A percentile compares a stretch with the other conserved stretches of the same genome.
phyloP scores from a whole-genome alignment of 257 asterid species.

The Petunia secreta region DNA sequence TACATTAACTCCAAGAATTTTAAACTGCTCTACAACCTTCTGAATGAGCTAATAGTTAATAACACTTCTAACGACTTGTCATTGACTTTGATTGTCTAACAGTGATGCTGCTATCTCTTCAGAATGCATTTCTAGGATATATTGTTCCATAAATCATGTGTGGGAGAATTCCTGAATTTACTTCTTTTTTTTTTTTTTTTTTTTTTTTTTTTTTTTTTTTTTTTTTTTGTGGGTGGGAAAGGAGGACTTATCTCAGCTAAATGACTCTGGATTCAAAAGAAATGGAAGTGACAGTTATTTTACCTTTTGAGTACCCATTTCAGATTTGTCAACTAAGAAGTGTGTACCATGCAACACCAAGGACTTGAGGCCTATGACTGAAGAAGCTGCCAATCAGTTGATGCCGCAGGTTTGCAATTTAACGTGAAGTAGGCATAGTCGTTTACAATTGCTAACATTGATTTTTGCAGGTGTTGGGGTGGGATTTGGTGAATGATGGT shows the following conservation, averaged over 20 bases:
- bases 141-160: conserved; percentile 3
- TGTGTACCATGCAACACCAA: conserved; percentile 51
- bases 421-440: neutral
- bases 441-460: conserved; percentile 19
- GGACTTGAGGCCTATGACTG: conserved; percentile 49
- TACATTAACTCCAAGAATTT: neutral
- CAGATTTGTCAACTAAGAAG: conserved; percentile 84
- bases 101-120: neutral
- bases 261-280: neutral
- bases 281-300: neutral
- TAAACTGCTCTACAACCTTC: neutral
- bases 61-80: neutral
- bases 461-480: conserved; percentile 69
- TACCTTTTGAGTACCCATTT: conserved; percentile 28
- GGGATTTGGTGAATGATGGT: conserved; percentile 73
- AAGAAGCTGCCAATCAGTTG: conserved; percentile 43
- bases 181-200: neutral
- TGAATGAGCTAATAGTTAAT: neutral
- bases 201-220: neutral
- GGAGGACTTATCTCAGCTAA: neutral
- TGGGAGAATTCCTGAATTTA: neutral
- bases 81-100: neutral
- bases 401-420: conserved; percentile 37
- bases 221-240: neutral
- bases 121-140: neutral